Conservation (phyloP, 345 rosid species). For the Nephelium lappaceum region DNA sequence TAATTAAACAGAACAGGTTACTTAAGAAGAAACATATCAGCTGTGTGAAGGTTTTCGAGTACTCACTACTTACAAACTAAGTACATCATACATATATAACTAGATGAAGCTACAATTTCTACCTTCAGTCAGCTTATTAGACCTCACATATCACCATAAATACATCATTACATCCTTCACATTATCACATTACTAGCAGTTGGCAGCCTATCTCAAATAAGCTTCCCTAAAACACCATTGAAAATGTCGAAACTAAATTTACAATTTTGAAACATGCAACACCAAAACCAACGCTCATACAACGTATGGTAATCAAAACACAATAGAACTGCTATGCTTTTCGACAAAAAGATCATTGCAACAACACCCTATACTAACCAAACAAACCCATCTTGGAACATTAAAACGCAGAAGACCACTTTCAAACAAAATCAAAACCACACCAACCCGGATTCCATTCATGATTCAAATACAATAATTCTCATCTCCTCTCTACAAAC, state of each 20-base stretch:
- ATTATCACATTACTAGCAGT: too few species aligned
- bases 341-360: not conserved
- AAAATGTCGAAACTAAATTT: not conserved
- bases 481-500: not conserved
- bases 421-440: not conserved
- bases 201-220: not conserved
- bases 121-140: not conserved
- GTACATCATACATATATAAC: not conserved
- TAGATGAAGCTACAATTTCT: not conserved
- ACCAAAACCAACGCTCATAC: not conserved
- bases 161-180: not conserved
- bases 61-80: not conserved
- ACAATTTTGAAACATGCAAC: not conserved
- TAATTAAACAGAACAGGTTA: not conserved
- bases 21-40: not conserved
- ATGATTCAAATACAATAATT: not conserved
- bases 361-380: not conserved
- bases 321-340: not conserved
- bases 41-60: not conserved
- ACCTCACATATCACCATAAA: not conserved
- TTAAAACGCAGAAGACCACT: not conserved
- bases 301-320: not conserved
- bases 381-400: not conserved
- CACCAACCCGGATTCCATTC: not conserved
- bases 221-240: not conserved